Conservation (phyloP, 441 rosid species). For the Melastoma candidum region DNA sequence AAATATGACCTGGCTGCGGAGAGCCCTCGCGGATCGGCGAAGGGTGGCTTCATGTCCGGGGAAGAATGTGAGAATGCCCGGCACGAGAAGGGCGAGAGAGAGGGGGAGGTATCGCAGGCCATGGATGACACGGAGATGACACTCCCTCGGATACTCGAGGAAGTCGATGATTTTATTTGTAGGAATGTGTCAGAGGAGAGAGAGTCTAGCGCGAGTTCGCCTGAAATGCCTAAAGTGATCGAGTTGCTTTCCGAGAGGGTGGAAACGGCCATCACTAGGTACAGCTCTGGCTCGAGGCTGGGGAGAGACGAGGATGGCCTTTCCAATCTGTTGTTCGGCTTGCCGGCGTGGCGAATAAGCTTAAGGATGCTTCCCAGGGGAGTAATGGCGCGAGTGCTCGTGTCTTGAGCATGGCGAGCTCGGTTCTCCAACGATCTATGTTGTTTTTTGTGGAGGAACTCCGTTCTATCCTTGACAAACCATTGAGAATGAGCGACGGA, state of each 20-base stretch:
- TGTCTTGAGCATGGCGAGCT: conserved; percentile 28
- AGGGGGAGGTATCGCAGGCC: background rate
- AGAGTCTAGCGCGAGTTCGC: conserved; percentile 4
- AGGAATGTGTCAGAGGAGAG: background rate
- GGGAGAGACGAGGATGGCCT: conserved; percentile 28
- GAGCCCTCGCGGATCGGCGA: too few relatives aligned
- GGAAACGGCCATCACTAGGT: conserved; percentile 30
- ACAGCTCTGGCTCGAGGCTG: conserved; percentile 21
- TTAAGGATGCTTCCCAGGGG: conserved; percentile 19
- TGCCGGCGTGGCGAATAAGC: conserved; percentile 25
- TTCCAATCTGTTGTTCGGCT: conserved; percentile 31
- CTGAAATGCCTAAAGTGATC: conserved; percentile 28
- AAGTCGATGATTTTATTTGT: conserved; percentile 35
- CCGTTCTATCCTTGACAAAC: conserved; percentile 24
- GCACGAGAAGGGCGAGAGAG: background rate
- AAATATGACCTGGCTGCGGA: too few relatives aligned
- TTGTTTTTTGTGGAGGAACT: conserved; percentile 30
- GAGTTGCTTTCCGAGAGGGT: conserved; percentile 32
- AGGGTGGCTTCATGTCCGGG: too few relatives aligned
- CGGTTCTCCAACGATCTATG: conserved; percentile 27
- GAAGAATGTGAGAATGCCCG: too few relatives aligned
- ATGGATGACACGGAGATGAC: conserved; percentile 2
- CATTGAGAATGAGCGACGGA: conserved; percentile 1
- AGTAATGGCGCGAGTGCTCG: conserved; percentile 15
- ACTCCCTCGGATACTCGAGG: conserved; percentile 25